Evolutionary conservation across 257 asterid species (phyloP), one percentile per base, ranked within the genome.

Genomic region (Scutellaria barbata): DNA sequence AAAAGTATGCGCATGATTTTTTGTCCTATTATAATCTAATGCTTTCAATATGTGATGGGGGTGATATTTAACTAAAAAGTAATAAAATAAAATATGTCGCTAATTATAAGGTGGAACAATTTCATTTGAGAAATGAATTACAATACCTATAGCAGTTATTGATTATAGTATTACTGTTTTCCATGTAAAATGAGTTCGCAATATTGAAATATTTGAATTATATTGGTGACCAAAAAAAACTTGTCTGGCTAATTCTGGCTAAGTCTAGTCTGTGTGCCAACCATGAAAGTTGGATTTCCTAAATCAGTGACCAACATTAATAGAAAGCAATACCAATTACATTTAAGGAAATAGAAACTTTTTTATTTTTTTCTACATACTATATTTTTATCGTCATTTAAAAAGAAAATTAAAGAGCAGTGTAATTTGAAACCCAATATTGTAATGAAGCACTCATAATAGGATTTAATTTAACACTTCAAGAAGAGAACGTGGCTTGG

Each of bases 201-300:
- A 30, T 30, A 30, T 30, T 30, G 35, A 30, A 30, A 30, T 2
- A 2, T 30, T 30, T 2, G 5, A 25, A 25, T 25, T 1, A 25
- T 25, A 25, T 25, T 25, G 3, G 30, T 30, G 5, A 30, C 35
- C 35, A 30, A 30, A 2, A 46, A 46, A 1, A 12, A 63, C 41
- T 45, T 17, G 39, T 47, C n/a, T 63, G 16, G 14, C 1, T 63
- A 45, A 20, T 45, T 64, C 47, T 45, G 69, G 43, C 33, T 1
- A 65, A 8, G 25, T 10, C 10, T 8, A 17, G 20, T 68, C 18
- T 53, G 63, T 65, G 35, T 30, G 35, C 71, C 54, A 54, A 39
- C 2, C 73, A 65, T 51, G 67, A 64, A 64, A 69, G 70, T 56
- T 71, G 77, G 77, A 71, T 47, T 77, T 77, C 58, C 61, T 8